These are phyloP conservation scores for Zygoascus ofunaensis DNA, from an alignment of 805 yeast genomes.

Conservation along the genomic window DNA sequence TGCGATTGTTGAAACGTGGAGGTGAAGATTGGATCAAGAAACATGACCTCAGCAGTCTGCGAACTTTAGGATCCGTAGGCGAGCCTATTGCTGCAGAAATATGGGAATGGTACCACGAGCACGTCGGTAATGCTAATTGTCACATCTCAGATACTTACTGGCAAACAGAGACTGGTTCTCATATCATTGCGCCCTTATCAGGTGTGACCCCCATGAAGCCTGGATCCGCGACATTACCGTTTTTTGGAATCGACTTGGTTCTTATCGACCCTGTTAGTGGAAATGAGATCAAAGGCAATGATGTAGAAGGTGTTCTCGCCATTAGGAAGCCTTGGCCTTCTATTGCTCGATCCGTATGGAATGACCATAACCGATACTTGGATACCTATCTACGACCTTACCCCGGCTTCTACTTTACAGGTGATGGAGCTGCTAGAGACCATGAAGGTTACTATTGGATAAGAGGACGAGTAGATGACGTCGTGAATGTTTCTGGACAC, in stretches of 20 bases:
- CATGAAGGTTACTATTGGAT: constrained; percentile 96
- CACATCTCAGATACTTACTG: constrained; percentile 95
- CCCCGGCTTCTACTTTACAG: constrained; percentile 90
- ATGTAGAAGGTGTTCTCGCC: constrained; percentile 94
- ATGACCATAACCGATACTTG: constrained; percentile 73
- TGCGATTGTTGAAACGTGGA: constrained; percentile 81
- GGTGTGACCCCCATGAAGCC: constrained; percentile 95
- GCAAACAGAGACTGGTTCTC: constrained; percentile 98
- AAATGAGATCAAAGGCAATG: constrained; percentile 70
- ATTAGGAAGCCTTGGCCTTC: constrained; percentile 93
- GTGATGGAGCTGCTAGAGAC: constrained; percentile 98
- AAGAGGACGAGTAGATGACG: constrained; percentile 97
- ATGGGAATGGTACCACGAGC: constrained; percentile 97
- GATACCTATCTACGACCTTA: constrained; percentile 92
- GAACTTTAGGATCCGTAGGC: constrained; percentile 95
- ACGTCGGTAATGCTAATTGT: constrained; percentile 81
- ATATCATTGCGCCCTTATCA: constrained; percentile 87
- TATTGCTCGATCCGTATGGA: constrained; percentile 94
- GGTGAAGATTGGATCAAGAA: constrained; percentile 79
- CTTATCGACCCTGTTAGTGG: constrained; percentile 93
- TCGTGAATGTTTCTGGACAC: constrained; percentile 96
- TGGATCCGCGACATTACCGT: constrained; percentile 93
- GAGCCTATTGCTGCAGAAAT: constrained; percentile 97
- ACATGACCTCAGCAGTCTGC: constrained; percentile 74
- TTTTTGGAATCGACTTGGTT: constrained; percentile 86